Conservation (phyloP, 768 basidiomycete species). For the Chalciporus chontae region DNA sequence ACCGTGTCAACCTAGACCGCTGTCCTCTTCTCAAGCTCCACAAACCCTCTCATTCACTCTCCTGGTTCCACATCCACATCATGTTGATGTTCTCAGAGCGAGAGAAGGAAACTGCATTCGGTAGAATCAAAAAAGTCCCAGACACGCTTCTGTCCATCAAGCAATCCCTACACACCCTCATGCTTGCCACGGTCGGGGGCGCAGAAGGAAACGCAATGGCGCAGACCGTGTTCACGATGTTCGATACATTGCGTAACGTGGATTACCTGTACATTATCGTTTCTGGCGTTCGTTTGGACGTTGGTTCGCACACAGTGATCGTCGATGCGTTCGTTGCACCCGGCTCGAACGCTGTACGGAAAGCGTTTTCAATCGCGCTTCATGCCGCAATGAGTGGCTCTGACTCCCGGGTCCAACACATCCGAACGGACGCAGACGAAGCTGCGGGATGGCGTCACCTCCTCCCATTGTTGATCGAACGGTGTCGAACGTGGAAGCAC, state of each 20-base stretch:
- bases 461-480: constrained; percentile 49
- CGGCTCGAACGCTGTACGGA: constrained; percentile 12
- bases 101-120: constrained; percentile 1
- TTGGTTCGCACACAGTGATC: constrained; percentile 40
- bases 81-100: constrained; percentile 23
- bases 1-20: constrained; percentile 35
- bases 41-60: neutral
- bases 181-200: constrained; percentile 15
- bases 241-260: constrained; percentile 7
- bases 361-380: neutral
- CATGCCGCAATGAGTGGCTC: neutral
- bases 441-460: constrained; percentile 45
- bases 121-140: constrained; percentile 5
- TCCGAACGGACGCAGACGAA: constrained; percentile 15
- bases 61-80: constrained; percentile 31
- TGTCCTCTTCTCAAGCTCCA: constrained; percentile 31
- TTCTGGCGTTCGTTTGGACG: constrained; percentile 42
- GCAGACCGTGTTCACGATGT: constrained; percentile 14
- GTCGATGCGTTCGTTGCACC: constrained; percentile 47
- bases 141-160: constrained; percentile 31
- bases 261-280: constrained; percentile 44
- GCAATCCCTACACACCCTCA: constrained; percentile 26
- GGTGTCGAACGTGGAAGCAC: constrained; percentile 56
- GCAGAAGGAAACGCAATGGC: neutral
- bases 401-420: constrained; percentile 7